phyloP scores from a whole-genome alignment of 148 eudicot genomes.

The Limonium bicolor region DNA sequence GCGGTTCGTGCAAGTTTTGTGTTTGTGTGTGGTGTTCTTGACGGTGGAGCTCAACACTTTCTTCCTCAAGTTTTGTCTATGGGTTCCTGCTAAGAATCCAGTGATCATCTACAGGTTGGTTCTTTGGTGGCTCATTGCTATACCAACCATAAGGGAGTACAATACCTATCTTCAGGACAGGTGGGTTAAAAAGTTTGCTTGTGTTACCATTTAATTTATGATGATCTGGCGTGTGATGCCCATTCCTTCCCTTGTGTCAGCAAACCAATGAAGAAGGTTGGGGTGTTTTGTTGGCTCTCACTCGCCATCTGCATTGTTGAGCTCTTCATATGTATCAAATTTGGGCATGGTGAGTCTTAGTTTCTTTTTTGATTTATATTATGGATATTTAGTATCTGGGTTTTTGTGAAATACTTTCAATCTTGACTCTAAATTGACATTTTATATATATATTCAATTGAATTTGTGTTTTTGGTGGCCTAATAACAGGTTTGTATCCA shows the following conservation, averaged over 20 bases:
- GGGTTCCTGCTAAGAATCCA: slow-evolving; percentile 93
- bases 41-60: slow-evolving; percentile 92
- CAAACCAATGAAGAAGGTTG: slow-evolving; percentile 73
- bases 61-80: slow-evolving; percentile 91
- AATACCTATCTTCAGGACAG: slow-evolving; percentile 89
- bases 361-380: neutral
- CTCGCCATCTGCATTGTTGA: slow-evolving; percentile 92
- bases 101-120: slow-evolving; percentile 61
- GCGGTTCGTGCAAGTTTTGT: slow-evolving; percentile 84
- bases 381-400: neutral
- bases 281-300: slow-evolving; percentile 90
- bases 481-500: slow-evolving; percentile 56
- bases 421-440: neutral
- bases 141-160: slow-evolving; percentile 89
- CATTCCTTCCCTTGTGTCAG: slow-evolving; percentile 11
- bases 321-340: slow-evolving; percentile 82
- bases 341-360: slow-evolving; percentile 63
- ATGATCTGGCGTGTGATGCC: neutral
- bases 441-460: neutral
- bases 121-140: slow-evolving; percentile 93
- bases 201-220: neutral
- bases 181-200: slow-evolving; percentile 9
- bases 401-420: neutral
- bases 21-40: slow-evolving; percentile 63
- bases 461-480: neutral